Evolutionary conservation across 2,329 filamentous ascomycete species (phyloP).

Genomic region (Stenocarpella maydis): DNA sequence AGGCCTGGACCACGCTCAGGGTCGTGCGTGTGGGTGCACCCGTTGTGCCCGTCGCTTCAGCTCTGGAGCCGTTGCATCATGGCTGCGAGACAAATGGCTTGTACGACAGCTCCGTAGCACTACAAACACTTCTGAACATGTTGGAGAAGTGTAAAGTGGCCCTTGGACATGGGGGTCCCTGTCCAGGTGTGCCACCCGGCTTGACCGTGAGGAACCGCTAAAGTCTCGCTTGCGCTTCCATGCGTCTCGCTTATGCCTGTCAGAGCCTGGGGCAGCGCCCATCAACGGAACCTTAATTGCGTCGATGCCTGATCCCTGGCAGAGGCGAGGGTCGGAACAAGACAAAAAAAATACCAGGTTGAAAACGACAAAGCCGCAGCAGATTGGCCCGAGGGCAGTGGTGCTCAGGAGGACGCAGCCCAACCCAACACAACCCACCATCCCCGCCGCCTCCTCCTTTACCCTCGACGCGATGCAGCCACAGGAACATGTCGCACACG

Average conservation of each 20-base stretch:
- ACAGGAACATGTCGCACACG: conserved; percentile 12
- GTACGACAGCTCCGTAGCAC: too few relatives aligned
- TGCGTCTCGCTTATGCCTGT: conserved; percentile 28
- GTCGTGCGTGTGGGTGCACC: too few relatives aligned
- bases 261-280: conserved; percentile 6
- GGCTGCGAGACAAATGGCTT: too few relatives aligned
- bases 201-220: conserved; percentile 9
- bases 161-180: too few relatives aligned
- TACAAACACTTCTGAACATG: too few relatives aligned
- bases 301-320: conserved; percentile 31
- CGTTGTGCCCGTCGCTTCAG: too few relatives aligned
- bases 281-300: conserved; percentile 16
- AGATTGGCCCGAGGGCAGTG: neutral
- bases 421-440: neutral
- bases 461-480: conserved; percentile 10
- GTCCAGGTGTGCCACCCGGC: neutral
- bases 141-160: too few relatives aligned
- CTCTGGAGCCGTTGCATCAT: too few relatives aligned
- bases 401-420: neutral
- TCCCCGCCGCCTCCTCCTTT: neutral
- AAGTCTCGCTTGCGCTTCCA: conserved; percentile 29
- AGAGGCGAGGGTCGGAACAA: neutral
- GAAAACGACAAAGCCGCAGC: too few relatives aligned
- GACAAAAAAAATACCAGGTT: conserved; percentile 3
- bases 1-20: too few relatives aligned